Evolutionary conservation across 306 rosid species (phyloP).

Genomic region (Phaseolus lunatus): DNA sequence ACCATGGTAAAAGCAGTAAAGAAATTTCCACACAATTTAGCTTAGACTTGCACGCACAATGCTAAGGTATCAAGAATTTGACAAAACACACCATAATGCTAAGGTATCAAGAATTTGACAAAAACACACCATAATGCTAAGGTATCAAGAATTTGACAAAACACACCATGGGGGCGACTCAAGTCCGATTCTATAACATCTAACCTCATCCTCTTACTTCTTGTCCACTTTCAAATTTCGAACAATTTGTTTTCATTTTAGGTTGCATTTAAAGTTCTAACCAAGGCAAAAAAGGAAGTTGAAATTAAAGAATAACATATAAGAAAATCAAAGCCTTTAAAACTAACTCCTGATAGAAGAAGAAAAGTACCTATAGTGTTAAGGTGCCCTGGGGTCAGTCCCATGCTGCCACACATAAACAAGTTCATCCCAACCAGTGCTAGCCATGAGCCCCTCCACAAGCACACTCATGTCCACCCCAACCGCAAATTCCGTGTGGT

Average conservation of each 20-base stretch:
- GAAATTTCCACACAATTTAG: slow-evolving; percentile 22
- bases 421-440: slow-evolving; percentile 96
- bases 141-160: slow-evolving; percentile 11
- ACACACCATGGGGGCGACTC: background rate
- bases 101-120: too few relatives aligned
- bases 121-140: too few relatives aligned
- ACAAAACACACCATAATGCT: too few relatives aligned
- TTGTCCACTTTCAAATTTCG: slow-evolving; percentile 21
- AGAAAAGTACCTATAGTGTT: slow-evolving; percentile 31
- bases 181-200: slow-evolving; percentile 14
- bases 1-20: slow-evolving; percentile 20
- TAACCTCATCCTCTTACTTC: slow-evolving; percentile 7
- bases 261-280: slow-evolving; percentile 29
- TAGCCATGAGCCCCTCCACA: slow-evolving; percentile 90
- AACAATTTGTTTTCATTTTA: slow-evolving; percentile 27
- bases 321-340: background rate
- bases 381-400: slow-evolving; percentile 89
- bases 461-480: slow-evolving; percentile 96
- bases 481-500: slow-evolving; percentile 87
- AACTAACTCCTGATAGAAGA: background rate
- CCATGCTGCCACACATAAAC: slow-evolving; percentile 95
- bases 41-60: background rate
- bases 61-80: too few relatives aligned
- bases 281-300: slow-evolving; percentile 10
- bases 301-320: slow-evolving; percentile 20